phyloP scores from a whole-genome alignment of 371 early-diverging fungal species.

The Rhizopus sp. region DNA sequence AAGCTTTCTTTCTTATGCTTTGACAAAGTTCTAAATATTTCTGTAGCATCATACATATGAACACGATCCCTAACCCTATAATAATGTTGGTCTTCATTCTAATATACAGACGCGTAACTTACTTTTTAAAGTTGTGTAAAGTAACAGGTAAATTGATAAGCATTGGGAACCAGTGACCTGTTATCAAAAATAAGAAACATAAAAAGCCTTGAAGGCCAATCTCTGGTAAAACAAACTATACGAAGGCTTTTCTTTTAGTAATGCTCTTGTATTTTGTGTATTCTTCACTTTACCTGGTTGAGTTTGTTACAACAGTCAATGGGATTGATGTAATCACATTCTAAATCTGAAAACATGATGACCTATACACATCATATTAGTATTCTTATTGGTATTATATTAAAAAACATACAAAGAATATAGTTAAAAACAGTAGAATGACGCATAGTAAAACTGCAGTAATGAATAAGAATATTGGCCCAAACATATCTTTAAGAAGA shows the following conservation, averaged over 20 bases:
- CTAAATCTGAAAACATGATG: conserved; percentile 88
- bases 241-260: not conserved
- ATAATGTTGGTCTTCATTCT: not conserved
- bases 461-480: conserved; percentile 78
- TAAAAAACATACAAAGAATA: conserved; percentile 21
- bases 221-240: conserved; percentile 89
- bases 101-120: conserved; percentile 22
- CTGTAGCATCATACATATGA: conserved; percentile 93
- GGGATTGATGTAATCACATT: conserved; percentile 96
- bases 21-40: conserved; percentile 88
- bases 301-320: conserved; percentile 93
- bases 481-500: conserved; percentile 43
- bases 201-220: conserved; percentile 77
- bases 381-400: not conserved
- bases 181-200: conserved; percentile 73
- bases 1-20: conserved; percentile 91
- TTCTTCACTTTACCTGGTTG: conserved; percentile 69
- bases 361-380: conserved; percentile 49
- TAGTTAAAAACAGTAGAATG: conserved; percentile 84
- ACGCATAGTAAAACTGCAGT: conserved; percentile 90
- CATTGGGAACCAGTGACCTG: conserved; percentile 83
- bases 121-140: conserved; percentile 81
- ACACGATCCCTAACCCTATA: conserved; percentile 67
- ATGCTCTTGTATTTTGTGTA: not conserved
- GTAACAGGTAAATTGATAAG: conserved; percentile 82